A percentile compares a stretch with the other conserved stretches of the same genome.
Evolutionary conservation across 2,329 filamentous ascomycete species (phyloP).

Genomic region (Colletotrichum liaoningense): DNA sequence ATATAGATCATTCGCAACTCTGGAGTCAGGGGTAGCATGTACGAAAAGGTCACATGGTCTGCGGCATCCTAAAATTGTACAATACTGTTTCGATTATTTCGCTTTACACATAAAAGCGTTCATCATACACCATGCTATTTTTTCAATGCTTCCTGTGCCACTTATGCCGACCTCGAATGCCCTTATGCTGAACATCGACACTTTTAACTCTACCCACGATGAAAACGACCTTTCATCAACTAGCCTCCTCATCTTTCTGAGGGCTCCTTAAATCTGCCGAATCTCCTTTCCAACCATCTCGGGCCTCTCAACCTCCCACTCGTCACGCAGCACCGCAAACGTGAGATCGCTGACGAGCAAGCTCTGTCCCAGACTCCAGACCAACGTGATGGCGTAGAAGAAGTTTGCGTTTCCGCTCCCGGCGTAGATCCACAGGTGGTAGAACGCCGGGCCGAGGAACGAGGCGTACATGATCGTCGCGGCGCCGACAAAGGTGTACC

Average conservation of each 20-base stretch:
- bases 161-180: neutral
- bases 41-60: neutral
- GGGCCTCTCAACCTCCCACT: constrained; percentile 92
- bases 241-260: neutral
- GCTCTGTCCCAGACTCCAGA: constrained; percentile 93
- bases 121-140: neutral
- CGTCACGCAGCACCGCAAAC: constrained; percentile 90
- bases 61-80: constrained; percentile 8
- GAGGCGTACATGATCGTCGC: constrained; percentile 88
- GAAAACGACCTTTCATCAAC: constrained; percentile 31
- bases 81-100: constrained; percentile 12
- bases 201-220: constrained; percentile 12
- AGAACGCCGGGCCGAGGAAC: constrained; percentile 92
- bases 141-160: constrained; percentile 14
- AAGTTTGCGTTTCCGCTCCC: constrained; percentile 99
- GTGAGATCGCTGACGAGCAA: constrained; percentile 88
- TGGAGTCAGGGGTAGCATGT: neutral
- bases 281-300: constrained; percentile 91
- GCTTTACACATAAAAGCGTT: neutral
- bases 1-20: neutral
- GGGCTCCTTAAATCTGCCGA: constrained; percentile 75
- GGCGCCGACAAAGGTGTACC: constrained; percentile 89
- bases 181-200: neutral
- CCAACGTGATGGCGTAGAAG: constrained; percentile 99
- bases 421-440: constrained; percentile 97